Conservation (phyloP, 2,329 filamentous ascomycete genomes). For the Sporothrix euskadiensis region DNA sequence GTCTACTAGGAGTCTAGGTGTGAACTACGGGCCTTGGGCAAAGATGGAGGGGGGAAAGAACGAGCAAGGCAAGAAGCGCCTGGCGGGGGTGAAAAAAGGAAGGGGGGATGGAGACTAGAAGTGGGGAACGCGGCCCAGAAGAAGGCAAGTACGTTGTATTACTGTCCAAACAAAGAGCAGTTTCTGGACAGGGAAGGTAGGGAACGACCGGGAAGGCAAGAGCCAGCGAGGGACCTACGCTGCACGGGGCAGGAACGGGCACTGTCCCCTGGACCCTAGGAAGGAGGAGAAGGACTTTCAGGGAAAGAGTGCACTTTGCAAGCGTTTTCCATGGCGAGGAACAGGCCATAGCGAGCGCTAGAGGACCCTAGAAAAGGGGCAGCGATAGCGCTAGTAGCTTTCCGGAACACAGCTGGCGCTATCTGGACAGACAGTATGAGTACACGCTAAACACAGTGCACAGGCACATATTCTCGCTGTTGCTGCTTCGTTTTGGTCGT, state of each 20-base stretch:
- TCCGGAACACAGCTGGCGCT: conserved; percentile 8
- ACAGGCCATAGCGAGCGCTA: conserved; percentile 3
- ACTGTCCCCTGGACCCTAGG: neutral
- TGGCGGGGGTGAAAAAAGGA: conserved; percentile 15
- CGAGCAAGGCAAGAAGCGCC: conserved; percentile 16
- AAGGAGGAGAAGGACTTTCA: neutral
- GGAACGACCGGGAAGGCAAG: neutral
- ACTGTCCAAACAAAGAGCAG: neutral
- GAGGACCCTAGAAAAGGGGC: conserved; percentile 15
- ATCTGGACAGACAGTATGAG: neutral
- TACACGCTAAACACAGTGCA: neutral
- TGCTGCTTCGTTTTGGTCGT: conserved; percentile 6
- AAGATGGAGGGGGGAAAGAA: conserved; percentile 16
- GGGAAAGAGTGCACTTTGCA: neutral
- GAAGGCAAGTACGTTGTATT: neutral
- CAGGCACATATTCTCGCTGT: neutral
- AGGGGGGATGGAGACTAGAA: conserved; percentile 2
- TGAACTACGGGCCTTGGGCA: neutral
- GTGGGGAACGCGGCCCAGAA: conserved; percentile 12
- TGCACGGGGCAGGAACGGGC: conserved; percentile 10
- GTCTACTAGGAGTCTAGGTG: neutral
- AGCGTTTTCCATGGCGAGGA: neutral
- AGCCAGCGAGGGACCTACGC: conserved; percentile 6
- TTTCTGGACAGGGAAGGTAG: neutral
- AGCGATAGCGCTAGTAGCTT: conserved; percentile 12